Conservation (phyloP, 2,329 filamentous ascomycete species). For the Lasiodiplodia sp. region DNA sequence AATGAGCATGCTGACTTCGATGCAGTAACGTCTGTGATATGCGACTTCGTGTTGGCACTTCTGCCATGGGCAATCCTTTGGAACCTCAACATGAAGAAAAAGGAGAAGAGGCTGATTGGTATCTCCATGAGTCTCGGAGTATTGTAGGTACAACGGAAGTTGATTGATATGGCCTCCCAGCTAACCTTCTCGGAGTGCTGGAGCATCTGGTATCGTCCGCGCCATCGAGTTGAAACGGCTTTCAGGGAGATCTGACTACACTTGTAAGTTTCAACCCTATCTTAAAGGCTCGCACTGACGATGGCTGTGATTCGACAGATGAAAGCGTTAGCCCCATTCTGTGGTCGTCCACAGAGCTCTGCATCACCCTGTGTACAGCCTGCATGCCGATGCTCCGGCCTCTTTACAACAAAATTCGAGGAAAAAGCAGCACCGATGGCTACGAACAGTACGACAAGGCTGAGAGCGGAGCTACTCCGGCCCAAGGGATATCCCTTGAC, state of each 20-base stretch:
- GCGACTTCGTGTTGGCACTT: constrained; percentile 46
- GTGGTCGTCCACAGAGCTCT: constrained; percentile 49
- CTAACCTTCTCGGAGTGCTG: constrained; percentile 34
- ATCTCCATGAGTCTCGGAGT: constrained; percentile 42
- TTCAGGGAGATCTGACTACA: constrained; percentile 41
- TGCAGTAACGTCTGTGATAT: constrained; percentile 43
- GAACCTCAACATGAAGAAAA: constrained; percentile 45
- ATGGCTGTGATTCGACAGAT: constrained; percentile 18
- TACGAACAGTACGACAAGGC: constrained; percentile 11
- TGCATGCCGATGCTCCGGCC: constrained; percentile 57
- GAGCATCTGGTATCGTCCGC: constrained; percentile 42
- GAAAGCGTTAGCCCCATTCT: constrained; percentile 42
- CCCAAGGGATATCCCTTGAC: constrained; percentile 11
- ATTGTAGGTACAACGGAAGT: constrained; percentile 34
- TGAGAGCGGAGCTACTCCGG: constrained; percentile 10
- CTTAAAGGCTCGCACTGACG: background rate
- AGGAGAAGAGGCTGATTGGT: constrained; percentile 44
- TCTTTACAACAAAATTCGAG: constrained; percentile 40
- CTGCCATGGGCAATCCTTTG: constrained; percentile 45
- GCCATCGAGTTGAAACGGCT: constrained; percentile 41
- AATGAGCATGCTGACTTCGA: background rate
- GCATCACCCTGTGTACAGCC: constrained; percentile 59
- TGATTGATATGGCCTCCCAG: no score
- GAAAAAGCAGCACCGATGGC: constrained; percentile 3
- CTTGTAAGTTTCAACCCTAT: constrained; percentile 31